Conservation (phyloP, 306 rosid species). For the Macrotyloma uniflorum region DNA sequence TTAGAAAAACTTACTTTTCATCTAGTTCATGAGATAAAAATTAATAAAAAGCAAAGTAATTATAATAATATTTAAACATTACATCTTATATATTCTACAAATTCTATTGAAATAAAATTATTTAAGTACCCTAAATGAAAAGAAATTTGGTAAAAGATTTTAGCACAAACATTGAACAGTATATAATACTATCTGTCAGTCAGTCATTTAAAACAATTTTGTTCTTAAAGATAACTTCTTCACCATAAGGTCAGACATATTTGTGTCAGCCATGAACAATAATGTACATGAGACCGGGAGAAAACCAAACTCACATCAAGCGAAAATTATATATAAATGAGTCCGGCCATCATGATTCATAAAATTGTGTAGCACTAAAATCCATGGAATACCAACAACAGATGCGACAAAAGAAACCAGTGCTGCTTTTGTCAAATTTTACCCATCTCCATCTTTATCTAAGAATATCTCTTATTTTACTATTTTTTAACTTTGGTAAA, state of each 20-base stretch:
- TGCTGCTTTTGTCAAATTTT: background rate
- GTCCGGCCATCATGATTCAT: too few species aligned
- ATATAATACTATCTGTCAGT: conserved; percentile 4
- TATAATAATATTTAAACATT: background rate
- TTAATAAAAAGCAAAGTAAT: conserved; percentile 7
- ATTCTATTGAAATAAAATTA: background rate
- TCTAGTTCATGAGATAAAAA: background rate
- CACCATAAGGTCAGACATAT: background rate
- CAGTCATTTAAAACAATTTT: conserved; percentile 1
- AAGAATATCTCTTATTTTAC: too few species aligned
- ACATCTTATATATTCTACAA: conserved; percentile 24
- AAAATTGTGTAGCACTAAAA: background rate
- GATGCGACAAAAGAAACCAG: background rate
- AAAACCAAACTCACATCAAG: conserved; percentile 3
- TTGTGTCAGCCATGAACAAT: conserved; percentile 19
- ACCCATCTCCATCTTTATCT: background rate
- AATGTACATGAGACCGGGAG: conserved; percentile 3
- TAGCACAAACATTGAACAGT: conserved; percentile 8
- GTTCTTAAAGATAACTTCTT: conserved; percentile 24
- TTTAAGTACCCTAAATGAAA: background rate
- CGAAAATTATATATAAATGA: background rate
- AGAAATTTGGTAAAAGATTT: background rate
- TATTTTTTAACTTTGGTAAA: background rate
- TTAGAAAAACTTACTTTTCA: conserved; percentile 10
- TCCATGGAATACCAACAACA: background rate